Evolutionary conservation across 2,329 filamentous ascomycete species (phyloP).

Genomic region (Leptographium radiaticola): DNA sequence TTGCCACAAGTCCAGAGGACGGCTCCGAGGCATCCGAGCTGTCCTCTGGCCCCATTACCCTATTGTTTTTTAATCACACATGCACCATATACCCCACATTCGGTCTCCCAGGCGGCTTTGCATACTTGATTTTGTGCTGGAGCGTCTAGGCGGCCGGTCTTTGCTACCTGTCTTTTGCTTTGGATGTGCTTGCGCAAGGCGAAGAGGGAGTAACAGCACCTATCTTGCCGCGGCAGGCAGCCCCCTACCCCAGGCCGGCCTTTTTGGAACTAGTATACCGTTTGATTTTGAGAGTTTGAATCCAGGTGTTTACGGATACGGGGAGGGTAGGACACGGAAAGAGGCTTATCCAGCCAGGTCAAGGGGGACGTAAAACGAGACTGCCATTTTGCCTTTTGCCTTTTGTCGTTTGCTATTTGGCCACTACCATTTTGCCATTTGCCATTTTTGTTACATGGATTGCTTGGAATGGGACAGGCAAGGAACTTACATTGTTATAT

Average conservation of each 20-base stretch:
- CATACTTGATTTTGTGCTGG: neutral
- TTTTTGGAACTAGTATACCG: neutral
- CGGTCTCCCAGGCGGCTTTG: neutral
- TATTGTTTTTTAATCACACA: slow-evolving; percentile 1
- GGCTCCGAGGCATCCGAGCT: neutral
- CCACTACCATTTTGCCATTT: neutral
- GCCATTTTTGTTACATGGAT: neutral
- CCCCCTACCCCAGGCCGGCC: neutral
- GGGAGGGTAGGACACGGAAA: neutral
- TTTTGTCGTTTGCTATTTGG: neutral
- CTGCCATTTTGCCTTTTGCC: neutral
- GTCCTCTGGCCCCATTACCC: neutral
- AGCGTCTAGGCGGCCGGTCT: neutral
- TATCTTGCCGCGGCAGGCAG: neutral
- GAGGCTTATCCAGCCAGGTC: neutral
- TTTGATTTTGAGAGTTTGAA: neutral
- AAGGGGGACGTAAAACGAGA: neutral
- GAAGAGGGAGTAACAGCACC: slow-evolving; percentile 1
- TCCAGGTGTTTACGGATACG: neutral
- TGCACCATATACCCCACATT: neutral
- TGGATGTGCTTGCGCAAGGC: neutral
- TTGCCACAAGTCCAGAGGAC: neutral
- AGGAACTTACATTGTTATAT: neutral
- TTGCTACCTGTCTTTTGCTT: neutral
- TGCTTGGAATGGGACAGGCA: slow-evolving; percentile 1